phyloP scores from a whole-genome alignment of 108 stramenopile species.

The Nannochloropsis gaditana region DNA sequence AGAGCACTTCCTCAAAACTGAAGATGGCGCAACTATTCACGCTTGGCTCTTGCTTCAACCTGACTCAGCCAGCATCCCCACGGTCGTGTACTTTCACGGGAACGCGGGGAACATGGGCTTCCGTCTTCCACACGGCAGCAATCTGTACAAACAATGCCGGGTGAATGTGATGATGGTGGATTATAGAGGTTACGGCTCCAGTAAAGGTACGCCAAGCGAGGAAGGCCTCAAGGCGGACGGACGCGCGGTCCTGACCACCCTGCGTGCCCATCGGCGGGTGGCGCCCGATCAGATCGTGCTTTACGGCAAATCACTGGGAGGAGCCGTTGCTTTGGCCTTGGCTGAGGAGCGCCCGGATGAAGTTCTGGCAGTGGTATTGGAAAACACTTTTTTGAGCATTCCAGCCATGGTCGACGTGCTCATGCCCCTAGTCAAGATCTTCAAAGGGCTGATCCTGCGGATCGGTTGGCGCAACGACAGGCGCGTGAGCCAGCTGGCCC shows the following conservation, averaged over 20 bases:
- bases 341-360: slow-evolving; percentile 53
- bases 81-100: slow-evolving; percentile 89
- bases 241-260: slow-evolving; percentile 63
- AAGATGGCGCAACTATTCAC: slow-evolving; percentile 44
- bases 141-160: slow-evolving; percentile 63
- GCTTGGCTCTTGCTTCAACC: slow-evolving; percentile 60
- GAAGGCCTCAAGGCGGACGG: slow-evolving; percentile 74
- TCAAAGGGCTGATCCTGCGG: slow-evolving; percentile 71
- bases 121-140: slow-evolving; percentile 71
- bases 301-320: slow-evolving; percentile 82
- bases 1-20: slow-evolving; percentile 40
- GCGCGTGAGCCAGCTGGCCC: slow-evolving; percentile 55
- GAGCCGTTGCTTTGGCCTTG: slow-evolving; percentile 81
- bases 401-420: slow-evolving; percentile 84
- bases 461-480: slow-evolving; percentile 70
- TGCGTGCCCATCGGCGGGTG: slow-evolving; percentile 54
- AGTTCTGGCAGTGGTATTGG: slow-evolving; percentile 78
- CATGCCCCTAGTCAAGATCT: slow-evolving; percentile 65
- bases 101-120: slow-evolving; percentile 97
- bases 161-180: slow-evolving; percentile 80
- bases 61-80: slow-evolving; percentile 57
- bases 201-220: slow-evolving; percentile 63
- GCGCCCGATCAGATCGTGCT: slow-evolving; percentile 65
- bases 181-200: slow-evolving; percentile 83
- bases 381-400: slow-evolving; percentile 90